phyloP scores from a whole-genome alignment of 1,284 basidiomycete species.

The Rhodotorula sp. region DNA sequence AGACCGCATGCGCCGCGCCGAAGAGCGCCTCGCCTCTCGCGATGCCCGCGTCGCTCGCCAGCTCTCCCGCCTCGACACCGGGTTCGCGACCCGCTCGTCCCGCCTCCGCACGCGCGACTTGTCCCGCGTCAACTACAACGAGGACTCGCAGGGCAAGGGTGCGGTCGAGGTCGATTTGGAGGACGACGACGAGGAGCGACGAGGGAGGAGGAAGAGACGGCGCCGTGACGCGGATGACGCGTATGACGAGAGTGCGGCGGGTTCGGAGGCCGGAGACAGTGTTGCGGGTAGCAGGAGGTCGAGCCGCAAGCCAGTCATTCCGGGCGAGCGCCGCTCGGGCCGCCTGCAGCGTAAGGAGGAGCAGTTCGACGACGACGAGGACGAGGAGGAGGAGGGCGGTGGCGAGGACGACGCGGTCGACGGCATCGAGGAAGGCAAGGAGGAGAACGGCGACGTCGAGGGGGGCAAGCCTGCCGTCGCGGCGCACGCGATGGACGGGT shows the following conservation, averaged over 20 bases:
- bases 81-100: conserved; percentile 17
- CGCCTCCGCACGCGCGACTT: conserved; percentile 10
- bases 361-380: not conserved
- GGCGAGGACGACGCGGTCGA: not conserved
- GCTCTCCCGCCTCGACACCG: not conserved
- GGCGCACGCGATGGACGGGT: not conserved
- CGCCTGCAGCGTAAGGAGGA: conserved; percentile 8
- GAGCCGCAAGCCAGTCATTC: not conserved
- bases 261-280: conserved; percentile 3
- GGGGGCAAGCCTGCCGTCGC: not conserved
- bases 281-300: not conserved
- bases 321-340: conserved; percentile 23
- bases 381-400: not conserved
- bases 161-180: conserved; percentile 3
- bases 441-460: not conserved
- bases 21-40: conserved; percentile 16
- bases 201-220: conserved; percentile 8
- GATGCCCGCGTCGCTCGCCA: conserved; percentile 16
- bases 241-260: not conserved
- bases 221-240: not conserved
- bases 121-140: conserved; percentile 13
- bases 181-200: conserved; percentile 3
- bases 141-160: not conserved
- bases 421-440: not conserved
- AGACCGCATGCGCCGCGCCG: conserved; percentile 7